Conservation (phyloP, 192 early-diverging fungal genomes). For the Linnemannia exigua region DNA sequence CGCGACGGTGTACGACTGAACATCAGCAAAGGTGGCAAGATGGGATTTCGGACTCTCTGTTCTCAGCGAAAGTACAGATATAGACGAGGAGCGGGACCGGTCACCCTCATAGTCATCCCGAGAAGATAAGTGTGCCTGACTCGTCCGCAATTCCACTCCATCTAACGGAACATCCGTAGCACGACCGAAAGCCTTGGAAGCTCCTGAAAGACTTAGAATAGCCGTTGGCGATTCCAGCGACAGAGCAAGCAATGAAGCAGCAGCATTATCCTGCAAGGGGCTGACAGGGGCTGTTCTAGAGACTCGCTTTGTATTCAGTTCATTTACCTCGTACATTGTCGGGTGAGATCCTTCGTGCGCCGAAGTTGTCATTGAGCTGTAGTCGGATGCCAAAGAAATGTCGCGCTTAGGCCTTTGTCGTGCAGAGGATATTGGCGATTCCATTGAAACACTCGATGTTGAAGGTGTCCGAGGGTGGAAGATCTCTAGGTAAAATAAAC, state of each 20-base stretch:
- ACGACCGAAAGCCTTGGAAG: background rate
- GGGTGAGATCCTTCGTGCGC: constrained; percentile 38
- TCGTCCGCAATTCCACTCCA: background rate
- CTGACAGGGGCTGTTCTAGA: background rate
- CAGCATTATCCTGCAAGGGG: constrained; percentile 28
- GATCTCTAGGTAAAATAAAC: background rate
- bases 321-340: constrained; percentile 14
- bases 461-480: constrained; percentile 15
- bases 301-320: background rate
- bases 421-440: constrained; percentile 1
- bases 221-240: constrained; percentile 38
- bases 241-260: constrained; percentile 19
- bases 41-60: background rate
- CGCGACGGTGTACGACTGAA: background rate
- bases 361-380: constrained; percentile 25
- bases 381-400: constrained; percentile 26
- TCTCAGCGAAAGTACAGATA: constrained; percentile 24
- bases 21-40: background rate
- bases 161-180: background rate
- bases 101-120: constrained; percentile 4
- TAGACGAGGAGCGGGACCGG: constrained; percentile 21
- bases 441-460: constrained; percentile 12
- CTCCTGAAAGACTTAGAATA: background rate
- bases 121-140: background rate
- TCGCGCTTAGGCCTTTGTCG: constrained; percentile 12